Evolutionary conservation across 768 basidiomycete species (phyloP), one percentile per base, ranked within the genome.

Genomic region (Pleurotus sapidus): DNA sequence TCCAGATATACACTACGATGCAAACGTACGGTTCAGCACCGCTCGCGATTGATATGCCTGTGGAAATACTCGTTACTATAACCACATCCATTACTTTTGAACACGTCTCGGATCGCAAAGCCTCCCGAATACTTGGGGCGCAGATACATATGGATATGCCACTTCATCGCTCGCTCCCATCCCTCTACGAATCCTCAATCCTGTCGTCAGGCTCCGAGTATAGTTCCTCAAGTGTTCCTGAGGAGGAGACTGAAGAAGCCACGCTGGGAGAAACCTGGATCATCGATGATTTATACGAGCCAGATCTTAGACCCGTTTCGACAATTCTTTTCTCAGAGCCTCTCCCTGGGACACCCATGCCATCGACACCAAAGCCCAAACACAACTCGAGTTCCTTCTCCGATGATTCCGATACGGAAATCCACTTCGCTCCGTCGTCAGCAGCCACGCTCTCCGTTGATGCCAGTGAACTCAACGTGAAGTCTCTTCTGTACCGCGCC

Each of bases 221-320:
- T 15, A 37, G 17, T 11, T 30, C 49, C 1, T 14, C 27, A 9
- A 50, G 49, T 18, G 49, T 17, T 4, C 14, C 38, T 23, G 20
- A n/a, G 5, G 17, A 12, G 12, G 27, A 12, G 12, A 23, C 23
- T 18, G 49, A 50, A 34, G 49, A 50, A 34, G 7, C 17, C n/a
- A 38, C 27, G 17, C 9, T 50, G 11, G 49, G 4, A 38, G 49
- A 50, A 6, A 50, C 49, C 8, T 50, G 49, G 49, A 50, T 34
- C 30, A 34, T 50, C n/a, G 49, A 50, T 8, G 27, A 50, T n/a
- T n/a, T 50, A 14, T 50, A 50, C 14, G 49, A 50, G 20, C 49
- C 49, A 3, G 27, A 27, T 12, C 27, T n/a, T 11, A 23, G 49
- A 25, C 49, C 49, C 3, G n/a, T 50, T 15, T 50, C 49, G 4